Conservation (phyloP, 345 rosid species). For the Heritiera littoralis region DNA sequence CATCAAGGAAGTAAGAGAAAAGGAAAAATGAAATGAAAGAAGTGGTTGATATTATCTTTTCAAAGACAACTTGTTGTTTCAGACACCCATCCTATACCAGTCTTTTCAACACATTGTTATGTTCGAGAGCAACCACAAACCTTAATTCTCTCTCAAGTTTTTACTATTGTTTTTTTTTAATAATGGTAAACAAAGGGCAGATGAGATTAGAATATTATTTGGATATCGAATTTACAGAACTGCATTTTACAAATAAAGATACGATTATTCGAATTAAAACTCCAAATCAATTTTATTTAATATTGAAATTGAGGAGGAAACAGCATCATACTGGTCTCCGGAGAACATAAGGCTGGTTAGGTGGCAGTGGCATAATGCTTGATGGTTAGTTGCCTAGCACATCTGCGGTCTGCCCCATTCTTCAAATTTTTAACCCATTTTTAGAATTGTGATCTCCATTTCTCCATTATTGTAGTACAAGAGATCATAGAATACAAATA, state of each 20-base stretch:
- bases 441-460: not conserved
- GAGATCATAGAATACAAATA: not conserved
- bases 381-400: not conserved
- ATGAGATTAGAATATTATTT: too few relatives aligned
- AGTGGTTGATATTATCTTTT: not conserved
- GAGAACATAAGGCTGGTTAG: not conserved
- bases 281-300: too few relatives aligned
- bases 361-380: not conserved
- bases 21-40: too few relatives aligned
- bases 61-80: not conserved
- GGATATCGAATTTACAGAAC: too few relatives aligned
- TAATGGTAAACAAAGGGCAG: too few relatives aligned
- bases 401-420: not conserved
- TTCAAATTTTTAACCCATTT: not conserved
- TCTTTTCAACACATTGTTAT: not conserved
- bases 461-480: not conserved
- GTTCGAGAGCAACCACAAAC: not conserved
- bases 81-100: too few relatives aligned
- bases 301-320: too few relatives aligned
- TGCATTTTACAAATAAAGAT: too few relatives aligned
- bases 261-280: too few relatives aligned
- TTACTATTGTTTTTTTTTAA: too few relatives aligned
- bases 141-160: not conserved
- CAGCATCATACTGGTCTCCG: too few relatives aligned
- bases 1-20: too few relatives aligned